phyloP scores from a whole-genome alignment of 257 asterid species.

The Plantago major region DNA sequence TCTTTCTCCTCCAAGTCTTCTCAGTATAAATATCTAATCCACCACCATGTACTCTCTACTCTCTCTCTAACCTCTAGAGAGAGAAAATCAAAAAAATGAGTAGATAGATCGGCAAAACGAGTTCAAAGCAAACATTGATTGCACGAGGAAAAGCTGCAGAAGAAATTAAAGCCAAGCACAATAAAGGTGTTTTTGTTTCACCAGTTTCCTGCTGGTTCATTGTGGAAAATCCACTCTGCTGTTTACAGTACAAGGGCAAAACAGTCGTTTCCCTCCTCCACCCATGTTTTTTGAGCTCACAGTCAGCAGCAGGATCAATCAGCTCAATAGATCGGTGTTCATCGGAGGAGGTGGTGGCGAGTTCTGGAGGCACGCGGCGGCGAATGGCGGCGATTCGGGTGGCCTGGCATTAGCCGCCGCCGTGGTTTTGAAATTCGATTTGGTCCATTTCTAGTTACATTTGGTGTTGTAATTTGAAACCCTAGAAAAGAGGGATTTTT shows the following conservation, averaged over 20 bases:
- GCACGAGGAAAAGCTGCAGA: not conserved
- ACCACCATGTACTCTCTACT: not conserved
- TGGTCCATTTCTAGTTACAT: not conserved
- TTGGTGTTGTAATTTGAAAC: slow-evolving; percentile 36
- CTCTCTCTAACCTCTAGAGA: slow-evolving; percentile 31
- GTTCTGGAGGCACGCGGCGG: too few relatives aligned
- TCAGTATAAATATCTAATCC: slow-evolving; percentile 4
- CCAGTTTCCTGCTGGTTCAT: slow-evolving; percentile 20
- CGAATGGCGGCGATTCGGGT: slow-evolving; percentile 30
- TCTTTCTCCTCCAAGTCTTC: not conserved
- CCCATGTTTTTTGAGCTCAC: too few relatives aligned
- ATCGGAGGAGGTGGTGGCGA: slow-evolving; percentile 26
- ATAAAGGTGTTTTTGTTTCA: too few relatives aligned
- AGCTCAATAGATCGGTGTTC: slow-evolving; percentile 30
- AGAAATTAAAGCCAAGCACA: slow-evolving; percentile 5
- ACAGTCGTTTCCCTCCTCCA: too few relatives aligned
- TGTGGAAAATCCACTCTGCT: too few relatives aligned
- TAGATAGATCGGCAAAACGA: slow-evolving; percentile 20
- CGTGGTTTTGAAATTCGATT: slow-evolving; percentile 18
- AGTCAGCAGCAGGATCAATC: slow-evolving; percentile 11
- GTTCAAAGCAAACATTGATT: slow-evolving; percentile 21
- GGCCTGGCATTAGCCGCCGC: slow-evolving; percentile 78
- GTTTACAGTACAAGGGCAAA: too few relatives aligned
- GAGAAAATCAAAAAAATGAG: slow-evolving; percentile 23
- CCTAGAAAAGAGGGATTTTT: slow-evolving; percentile 21